Evolutionary conservation across 176 grass and related monocot genomes (phyloP), one percentile per base, ranked within the genome.

Genomic region (Oryza nivara): DNA sequence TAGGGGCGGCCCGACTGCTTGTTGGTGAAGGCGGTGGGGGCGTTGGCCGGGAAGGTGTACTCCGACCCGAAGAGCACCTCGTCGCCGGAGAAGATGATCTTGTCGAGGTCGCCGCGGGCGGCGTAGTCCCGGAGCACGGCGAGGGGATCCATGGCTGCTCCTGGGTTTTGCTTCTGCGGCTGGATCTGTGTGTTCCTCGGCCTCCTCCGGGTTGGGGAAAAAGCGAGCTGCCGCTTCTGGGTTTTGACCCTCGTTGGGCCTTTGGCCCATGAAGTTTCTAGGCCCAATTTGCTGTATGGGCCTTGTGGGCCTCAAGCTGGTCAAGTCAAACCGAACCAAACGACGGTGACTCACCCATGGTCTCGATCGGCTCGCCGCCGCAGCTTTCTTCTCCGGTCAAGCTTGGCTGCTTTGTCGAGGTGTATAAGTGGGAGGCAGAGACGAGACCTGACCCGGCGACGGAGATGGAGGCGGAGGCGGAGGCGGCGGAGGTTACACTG

Each of bases 111-210:
- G 65, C 86, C 88, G 54, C 92, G 92, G 65, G 72, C 85, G 14
- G 91, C 89, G 91, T 89, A 98, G 63, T 98, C 96, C 43, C 96
- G 89, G 36, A 98, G 89, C 54, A 95, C 91, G 44, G 93, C 78
- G 12, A 98, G 93, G 51, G 96, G 93, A 88, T 98, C 93, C 96
- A 98, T 98, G 38, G 70, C 69, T n/a, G 17, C 30, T 30, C 25
- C 25, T 25, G 25, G 25, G 25, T 25, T 25, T 25, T 25, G 80
- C 30, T 15, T 63, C 40, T 49, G 14, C 30, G 68, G 48, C 38
- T 88, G 85, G 79, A 69, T 83, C 75, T 82, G 52, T 32, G 30
- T 32, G 30, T n/a, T 2, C 9, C 38, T 26, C 48, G 66, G 34
- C 65, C 26, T 58, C 52, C 17, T 58, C 52, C 17, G 52, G 15